Conservation (phyloP, 2,329 filamentous ascomycete species). For the Calonectria leucothoes region DNA sequence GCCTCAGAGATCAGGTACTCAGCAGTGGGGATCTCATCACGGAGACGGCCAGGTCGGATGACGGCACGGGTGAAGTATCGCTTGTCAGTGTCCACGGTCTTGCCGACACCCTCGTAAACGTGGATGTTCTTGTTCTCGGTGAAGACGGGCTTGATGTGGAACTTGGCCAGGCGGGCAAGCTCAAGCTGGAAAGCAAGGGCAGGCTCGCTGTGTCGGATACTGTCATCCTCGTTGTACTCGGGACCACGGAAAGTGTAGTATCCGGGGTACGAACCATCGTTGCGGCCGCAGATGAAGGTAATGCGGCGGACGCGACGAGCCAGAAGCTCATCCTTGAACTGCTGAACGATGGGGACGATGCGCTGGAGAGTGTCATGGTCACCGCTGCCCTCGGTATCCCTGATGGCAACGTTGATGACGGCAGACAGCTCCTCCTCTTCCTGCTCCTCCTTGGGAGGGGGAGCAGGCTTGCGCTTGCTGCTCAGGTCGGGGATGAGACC, state of each 20-base stretch:
- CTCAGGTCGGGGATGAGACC: constrained; percentile 79
- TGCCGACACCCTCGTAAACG: constrained; percentile 96
- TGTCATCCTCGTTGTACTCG: constrained; percentile 88
- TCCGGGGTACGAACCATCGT: constrained; percentile 92
- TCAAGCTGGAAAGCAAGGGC: constrained; percentile 99
- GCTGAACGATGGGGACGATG: constrained; percentile 80
- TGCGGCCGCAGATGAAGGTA: constrained; percentile 96
- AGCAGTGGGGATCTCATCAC: constrained; percentile 97
- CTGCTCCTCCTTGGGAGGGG: constrained; percentile 37
- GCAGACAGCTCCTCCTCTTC: constrained; percentile 81
- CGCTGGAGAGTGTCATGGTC: constrained; percentile 84
- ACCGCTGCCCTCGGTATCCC: constrained; percentile 85
- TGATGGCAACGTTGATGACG: constrained; percentile 92
- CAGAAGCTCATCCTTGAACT: constrained; percentile 86
- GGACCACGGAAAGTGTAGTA: constrained; percentile 99
- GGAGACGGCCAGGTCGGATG: constrained; percentile 91
- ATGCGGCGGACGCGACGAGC: constrained; percentile 86
- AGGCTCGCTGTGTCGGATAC: constrained; percentile 96
- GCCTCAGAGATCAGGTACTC: constrained; percentile 99
- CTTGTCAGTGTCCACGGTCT: constrained; percentile 95
- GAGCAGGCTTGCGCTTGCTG: constrained; percentile 73
- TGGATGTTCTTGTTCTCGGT: constrained; percentile 99
- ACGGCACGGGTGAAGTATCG: constrained; percentile 98
- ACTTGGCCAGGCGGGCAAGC: constrained; percentile 91
- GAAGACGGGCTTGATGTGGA: constrained; percentile 98